Conservation (phyloP, 176 grass and related monocot genomes). For the Ampelocalamus luodianensis region DNA sequence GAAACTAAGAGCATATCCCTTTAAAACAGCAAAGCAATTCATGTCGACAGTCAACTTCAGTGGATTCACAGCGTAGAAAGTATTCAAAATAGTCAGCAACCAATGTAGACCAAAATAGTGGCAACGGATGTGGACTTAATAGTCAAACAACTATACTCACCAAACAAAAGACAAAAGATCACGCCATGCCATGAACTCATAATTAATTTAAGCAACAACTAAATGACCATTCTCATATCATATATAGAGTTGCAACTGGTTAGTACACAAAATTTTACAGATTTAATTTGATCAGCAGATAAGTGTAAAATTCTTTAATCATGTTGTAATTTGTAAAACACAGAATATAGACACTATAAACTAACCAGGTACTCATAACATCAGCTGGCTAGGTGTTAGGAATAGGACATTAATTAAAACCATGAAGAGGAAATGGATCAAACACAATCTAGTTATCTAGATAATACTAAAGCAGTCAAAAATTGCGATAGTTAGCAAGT, state of each 20-base stretch:
- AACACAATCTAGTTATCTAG: neutral
- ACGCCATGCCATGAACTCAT: neutral
- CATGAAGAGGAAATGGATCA: neutral
- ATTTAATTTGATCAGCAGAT: neutral
- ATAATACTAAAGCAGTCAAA: neutral
- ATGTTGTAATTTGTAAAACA: constrained; percentile 4
- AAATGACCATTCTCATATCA: neutral
- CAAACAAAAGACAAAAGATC: neutral
- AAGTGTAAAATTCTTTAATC: neutral
- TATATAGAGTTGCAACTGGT: neutral
- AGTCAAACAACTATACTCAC: neutral
- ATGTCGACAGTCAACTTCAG: neutral
- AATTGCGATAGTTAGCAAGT: neutral
- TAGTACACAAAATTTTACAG: neutral
- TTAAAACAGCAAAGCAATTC: neutral
- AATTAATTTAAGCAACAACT: neutral
- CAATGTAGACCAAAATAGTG: neutral
- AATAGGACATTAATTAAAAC: neutral
- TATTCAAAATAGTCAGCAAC: neutral
- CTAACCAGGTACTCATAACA: neutral
- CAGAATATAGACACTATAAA: neutral
- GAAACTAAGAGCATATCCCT: neutral
- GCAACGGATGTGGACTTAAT: neutral
- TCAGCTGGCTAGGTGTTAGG: neutral
- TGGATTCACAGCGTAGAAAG: neutral